Percentiles rank a stretch among this genome's conserved stretches.
phyloP scores from a whole-genome alignment of 2,329 filamentous ascomycete species.

The Epichloe uncinata region DNA sequence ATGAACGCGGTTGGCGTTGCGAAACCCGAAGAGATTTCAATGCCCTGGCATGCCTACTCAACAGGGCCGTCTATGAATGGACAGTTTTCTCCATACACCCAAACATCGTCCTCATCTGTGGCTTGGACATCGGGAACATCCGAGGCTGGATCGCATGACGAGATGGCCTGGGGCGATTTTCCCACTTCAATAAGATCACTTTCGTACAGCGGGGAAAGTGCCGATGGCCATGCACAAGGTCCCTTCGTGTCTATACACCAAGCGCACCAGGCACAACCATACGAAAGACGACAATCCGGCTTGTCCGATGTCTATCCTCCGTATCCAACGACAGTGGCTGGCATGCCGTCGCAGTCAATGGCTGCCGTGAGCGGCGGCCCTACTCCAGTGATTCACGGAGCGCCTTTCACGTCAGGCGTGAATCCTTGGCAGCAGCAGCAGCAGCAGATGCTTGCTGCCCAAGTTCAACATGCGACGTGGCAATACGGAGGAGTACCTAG shows the following conservation, averaged over 20 bases:
- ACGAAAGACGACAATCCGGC: conserved; percentile 28
- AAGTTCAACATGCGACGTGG: conserved; percentile 18
- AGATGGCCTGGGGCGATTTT: conserved; percentile 32
- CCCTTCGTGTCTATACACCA: conserved; percentile 29
- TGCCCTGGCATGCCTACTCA: conserved; percentile 36
- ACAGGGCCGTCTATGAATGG: conserved; percentile 37
- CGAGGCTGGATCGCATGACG: conserved; percentile 27
- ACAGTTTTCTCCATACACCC: conserved; percentile 36
- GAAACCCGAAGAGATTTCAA: conserved; percentile 28
- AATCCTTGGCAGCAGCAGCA: conserved; percentile 31
- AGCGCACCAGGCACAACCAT: conserved; percentile 22
- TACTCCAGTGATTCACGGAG: conserved; percentile 23
- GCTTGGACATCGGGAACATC: conserved; percentile 27
- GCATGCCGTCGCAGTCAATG: conserved; percentile 22
- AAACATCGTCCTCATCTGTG: conserved; percentile 25
- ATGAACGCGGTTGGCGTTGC: conserved; percentile 24
- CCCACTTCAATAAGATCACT: conserved; percentile 30
- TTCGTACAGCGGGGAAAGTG: conserved; percentile 33
- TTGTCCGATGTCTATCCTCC: conserved; percentile 32
- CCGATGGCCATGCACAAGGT: conserved; percentile 19
- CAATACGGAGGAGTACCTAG: conserved; percentile 17
- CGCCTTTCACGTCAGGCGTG: conserved; percentile 20
- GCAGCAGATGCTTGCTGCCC: conserved; percentile 16
- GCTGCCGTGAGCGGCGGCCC: conserved; percentile 15
- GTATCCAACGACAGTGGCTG: conserved; percentile 23